Evolutionary conservation across 2,329 filamentous ascomycete species (phyloP).

Genomic region (Pyricularia grisea): DNA sequence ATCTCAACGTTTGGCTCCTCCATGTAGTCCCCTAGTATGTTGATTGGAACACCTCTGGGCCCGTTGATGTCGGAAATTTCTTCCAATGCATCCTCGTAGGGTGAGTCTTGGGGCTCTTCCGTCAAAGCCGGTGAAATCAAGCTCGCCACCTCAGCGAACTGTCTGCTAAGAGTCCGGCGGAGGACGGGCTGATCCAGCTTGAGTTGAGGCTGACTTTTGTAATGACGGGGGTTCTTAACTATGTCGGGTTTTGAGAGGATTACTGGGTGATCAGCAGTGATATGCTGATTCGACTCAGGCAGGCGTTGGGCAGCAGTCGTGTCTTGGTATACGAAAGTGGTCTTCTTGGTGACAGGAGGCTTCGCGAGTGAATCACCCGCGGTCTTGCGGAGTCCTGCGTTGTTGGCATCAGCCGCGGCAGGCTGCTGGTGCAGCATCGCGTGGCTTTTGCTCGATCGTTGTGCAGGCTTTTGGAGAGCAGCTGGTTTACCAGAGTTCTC

Average conservation of each 20-base stretch:
- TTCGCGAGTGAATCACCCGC: constrained; percentile 9
- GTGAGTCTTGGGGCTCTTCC: constrained; percentile 26
- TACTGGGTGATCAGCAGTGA: neutral
- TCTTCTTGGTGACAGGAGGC: constrained; percentile 15
- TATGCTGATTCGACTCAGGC: neutral
- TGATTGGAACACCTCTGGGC: constrained; percentile 41
- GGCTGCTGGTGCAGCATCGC: constrained; percentile 9
- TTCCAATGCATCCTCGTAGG: constrained; percentile 36
- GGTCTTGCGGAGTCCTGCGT: constrained; percentile 1
- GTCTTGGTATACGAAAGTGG: constrained; percentile 14
- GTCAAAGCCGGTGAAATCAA: constrained; percentile 10
- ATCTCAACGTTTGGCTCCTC: constrained; percentile 1
- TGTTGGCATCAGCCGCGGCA: constrained; percentile 1
- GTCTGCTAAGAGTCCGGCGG: constrained; percentile 34
- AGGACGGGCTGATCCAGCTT: constrained; percentile 30
- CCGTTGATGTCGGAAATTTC: constrained; percentile 53
- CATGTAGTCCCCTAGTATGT: neutral
- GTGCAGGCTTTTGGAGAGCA: constrained; percentile 26
- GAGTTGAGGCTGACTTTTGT: constrained; percentile 45
- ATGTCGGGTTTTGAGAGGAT: constrained; percentile 4
- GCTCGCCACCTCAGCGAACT: constrained; percentile 15
- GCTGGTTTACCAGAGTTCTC: constrained; percentile 24
- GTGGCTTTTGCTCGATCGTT: constrained; percentile 15
- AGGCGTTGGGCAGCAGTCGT: neutral
- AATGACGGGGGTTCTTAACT: constrained; percentile 30